Evolutionary conservation across 1,139 yeast genomes (phyloP), one percentile per base, ranked within the genome.

Genomic region (Nakaseomyces bracarensis): DNA sequence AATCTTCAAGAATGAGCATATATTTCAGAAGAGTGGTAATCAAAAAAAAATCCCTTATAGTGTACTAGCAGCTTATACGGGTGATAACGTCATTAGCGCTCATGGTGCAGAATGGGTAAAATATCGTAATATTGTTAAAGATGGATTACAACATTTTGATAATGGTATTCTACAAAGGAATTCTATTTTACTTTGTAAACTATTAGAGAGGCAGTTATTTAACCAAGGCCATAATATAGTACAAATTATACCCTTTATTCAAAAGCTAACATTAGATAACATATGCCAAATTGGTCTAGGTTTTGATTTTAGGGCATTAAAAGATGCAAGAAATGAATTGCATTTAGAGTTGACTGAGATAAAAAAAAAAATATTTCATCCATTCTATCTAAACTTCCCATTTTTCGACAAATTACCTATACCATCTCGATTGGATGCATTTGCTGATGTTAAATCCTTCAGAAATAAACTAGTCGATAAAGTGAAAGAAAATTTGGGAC

Each of bases 21-120:
- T 67, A 1, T 77, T 68, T 57, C 73, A 75, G 3, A 77, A 77
- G 49, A 74, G 79, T 52, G 83, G 83, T 0, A 77, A 77, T 45
- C 80, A 76, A 28, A 63, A 67, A 39, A 77, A 77, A 51, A 75
- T 75, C 14, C 82, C 82, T 0, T 65, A 72, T 43, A 69, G 81
- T 6, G 74, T 76, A 1, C 54, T 77, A 28, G 71, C 81, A 0
- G 65, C 66, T 8, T 77, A 77, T 49, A 75, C 82, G 0, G 83
- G 83, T 0, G 82, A 77, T 47, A 77, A 77, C 52, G 66, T 77
- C 2, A 77, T 77, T 22, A 75, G 82, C 50, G 74, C 82, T 1
- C 79, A 75, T 53, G 80, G 80, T 0, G 57, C 59, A 2, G 54
- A 57, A n/a, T 77, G 83, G 83, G 71, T 57, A 46, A 48, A 59